Conservation (phyloP, 139 green algal species). For the Ettlia oleoabundans region DNA sequence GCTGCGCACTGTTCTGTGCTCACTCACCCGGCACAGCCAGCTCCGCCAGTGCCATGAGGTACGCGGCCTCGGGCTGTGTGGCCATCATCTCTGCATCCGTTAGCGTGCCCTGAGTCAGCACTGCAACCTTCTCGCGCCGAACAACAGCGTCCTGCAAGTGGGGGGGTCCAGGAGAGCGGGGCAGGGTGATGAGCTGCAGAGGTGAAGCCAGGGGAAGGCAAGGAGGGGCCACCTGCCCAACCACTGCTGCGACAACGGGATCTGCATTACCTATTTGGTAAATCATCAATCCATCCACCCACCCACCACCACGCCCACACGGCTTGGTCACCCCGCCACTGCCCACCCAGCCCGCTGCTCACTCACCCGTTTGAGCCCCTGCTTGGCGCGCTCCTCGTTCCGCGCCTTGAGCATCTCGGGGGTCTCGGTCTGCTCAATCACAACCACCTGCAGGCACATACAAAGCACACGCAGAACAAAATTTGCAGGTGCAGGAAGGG, state of each 20-base stretch:
- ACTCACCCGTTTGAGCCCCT: slow-evolving; percentile 62
- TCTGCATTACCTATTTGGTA: neutral
- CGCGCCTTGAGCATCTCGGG: slow-evolving; percentile 85
- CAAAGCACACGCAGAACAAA: no score
- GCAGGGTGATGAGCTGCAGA: neutral
- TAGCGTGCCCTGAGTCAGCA: slow-evolving; percentile 89
- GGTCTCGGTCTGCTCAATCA: slow-evolving; percentile 98
- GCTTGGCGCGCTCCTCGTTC: slow-evolving; percentile 74
- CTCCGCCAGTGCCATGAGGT: slow-evolving; percentile 62
- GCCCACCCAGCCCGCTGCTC: neutral
- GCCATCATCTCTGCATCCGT: slow-evolving; percentile 91
- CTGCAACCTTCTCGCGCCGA: slow-evolving; percentile 84
- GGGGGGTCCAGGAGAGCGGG: neutral
- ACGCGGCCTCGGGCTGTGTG: slow-evolving; percentile 64
- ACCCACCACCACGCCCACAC: neutral
- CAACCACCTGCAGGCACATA: slow-evolving; percentile 91
- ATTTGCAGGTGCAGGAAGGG: no score
- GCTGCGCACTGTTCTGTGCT: neutral
- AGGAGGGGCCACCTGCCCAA: neutral
- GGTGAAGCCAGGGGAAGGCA: neutral
- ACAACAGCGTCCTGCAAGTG: slow-evolving; percentile 72
- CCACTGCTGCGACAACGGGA: no score
- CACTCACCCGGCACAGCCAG: slow-evolving; percentile 21
- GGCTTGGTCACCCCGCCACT: neutral
- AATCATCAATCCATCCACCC: neutral